Conservation (phyloP, 176 grass and related monocot species). For the sorghum (Sorghum bicolor) region Sorghum_bicolor_NCBIv3 NC_012870.2:61849001-61849500, state of each 20-base stretch:
- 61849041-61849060: too few relatives aligned
- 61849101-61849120: background rate
- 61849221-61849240: background rate
- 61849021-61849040: too few relatives aligned
- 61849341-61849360: background rate
- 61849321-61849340: background rate
- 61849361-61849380: background rate
- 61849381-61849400: conserved; percentile 30
- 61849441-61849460: background rate
- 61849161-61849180: background rate
- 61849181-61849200: background rate
- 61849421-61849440: background rate
- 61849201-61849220: background rate
- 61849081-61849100: too few relatives aligned
- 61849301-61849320: background rate
- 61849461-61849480: conserved; percentile 14
- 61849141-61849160: background rate
- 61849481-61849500: background rate
- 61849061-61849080: too few relatives aligned
- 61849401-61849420: background rate
- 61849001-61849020: background rate
- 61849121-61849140: background rate
- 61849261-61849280: background rate
- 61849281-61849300: too few relatives aligned
- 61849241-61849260: background rate